Evolutionary conservation across 495 filamentous ascomycete species (phyloP), one percentile per base, ranked within the genome.

Genomic region (Penicillium waksmanii): DNA sequence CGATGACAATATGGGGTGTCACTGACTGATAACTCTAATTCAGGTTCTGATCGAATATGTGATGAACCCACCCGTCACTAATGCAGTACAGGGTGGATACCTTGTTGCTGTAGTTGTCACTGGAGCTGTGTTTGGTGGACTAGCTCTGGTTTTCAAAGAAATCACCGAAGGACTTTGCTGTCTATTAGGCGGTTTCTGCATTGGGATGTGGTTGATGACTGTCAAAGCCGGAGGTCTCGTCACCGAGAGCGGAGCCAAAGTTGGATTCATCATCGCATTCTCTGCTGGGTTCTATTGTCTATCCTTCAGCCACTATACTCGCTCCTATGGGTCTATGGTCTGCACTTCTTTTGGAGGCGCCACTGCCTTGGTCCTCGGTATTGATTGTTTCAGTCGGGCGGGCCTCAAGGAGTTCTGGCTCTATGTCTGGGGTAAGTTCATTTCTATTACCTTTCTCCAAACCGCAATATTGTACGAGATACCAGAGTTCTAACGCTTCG

Each of bases 321-420:
- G 90, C 8, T 83, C 84, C 0, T 95, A 93, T 66, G 89, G 84
- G 11, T 70, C 96, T 53, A 95, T 97, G 36, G 78, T 73, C 17
- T 84, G 82, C 17, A 92, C 89, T 10, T 86, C 92, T 1, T 95
- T 97, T 66, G 79, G 88, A 27, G 94, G 94, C 12, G 87, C 91
- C 9, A 96, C 92, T 0, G 85, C 84, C 4, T 75, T 88, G 0
- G 80, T 95, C 7, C 71, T 98, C 7, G 94, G 94, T 7, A 90
- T 98, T 53, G 94, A 98, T 70, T 96, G 93, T 70, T 96, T 92
- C 66, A 93, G 88, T 64, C 80, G 87, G 51, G 94, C 93, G 12
- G 94, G 94, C 0, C 74, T 96, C 64, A 96, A 95, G 68, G 94
- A 97, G 68, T 97, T 97, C 58, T 98, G 94, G 94, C 81, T 92